phyloP scores from a whole-genome alignment of 2,329 filamentous ascomycete species.

The Orbilia ellipsospora region DNA sequence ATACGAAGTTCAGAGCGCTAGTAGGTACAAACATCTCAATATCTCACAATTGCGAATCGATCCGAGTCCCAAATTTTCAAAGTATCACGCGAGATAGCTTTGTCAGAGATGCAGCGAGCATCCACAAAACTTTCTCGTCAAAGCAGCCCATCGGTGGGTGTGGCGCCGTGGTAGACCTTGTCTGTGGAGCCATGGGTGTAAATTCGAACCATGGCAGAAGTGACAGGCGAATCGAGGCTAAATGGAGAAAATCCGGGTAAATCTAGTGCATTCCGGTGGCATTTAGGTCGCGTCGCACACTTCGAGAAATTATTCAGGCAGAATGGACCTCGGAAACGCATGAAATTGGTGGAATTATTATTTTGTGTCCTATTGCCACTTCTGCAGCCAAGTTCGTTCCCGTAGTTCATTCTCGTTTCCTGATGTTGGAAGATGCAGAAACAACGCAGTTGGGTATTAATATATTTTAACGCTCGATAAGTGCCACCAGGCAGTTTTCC shows the following conservation, averaged over 20 bases:
- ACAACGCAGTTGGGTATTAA: slow-evolving; percentile 23
- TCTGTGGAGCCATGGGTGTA: slow-evolving; percentile 17
- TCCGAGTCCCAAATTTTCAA: background rate
- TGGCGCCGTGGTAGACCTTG: slow-evolving; percentile 48
- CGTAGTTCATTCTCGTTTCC: slow-evolving; percentile 11
- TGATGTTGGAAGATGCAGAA: slow-evolving; percentile 38
- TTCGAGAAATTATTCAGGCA: slow-evolving; percentile 29
- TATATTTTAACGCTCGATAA: slow-evolving; percentile 17
- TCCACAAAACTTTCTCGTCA: slow-evolving; percentile 11
- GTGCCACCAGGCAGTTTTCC: too few species aligned
- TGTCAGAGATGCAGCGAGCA: slow-evolving; percentile 1
- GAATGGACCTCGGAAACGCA: slow-evolving; percentile 44
- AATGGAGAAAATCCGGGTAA: slow-evolving; percentile 37
- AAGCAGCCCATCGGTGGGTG: slow-evolving; percentile 44
- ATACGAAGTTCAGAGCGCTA: too few species aligned
- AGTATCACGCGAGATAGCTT: slow-evolving; percentile 12
- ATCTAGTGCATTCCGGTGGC: background rate
- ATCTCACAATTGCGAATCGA: too few species aligned
- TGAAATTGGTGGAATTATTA: slow-evolving; percentile 54
- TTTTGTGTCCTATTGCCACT: slow-evolving; percentile 19
- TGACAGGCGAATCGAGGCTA: slow-evolving; percentile 50
- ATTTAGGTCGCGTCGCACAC: slow-evolving; percentile 25
- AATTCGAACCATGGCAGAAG: slow-evolving; percentile 49
- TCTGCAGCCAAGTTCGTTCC: slow-evolving; percentile 10
- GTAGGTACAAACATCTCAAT: too few species aligned